These are phyloP conservation scores for Pseudogymnoascus sp. DNA, from an alignment of 2,329 filamentous ascomycete species.

Conservation along the genomic window DNA sequence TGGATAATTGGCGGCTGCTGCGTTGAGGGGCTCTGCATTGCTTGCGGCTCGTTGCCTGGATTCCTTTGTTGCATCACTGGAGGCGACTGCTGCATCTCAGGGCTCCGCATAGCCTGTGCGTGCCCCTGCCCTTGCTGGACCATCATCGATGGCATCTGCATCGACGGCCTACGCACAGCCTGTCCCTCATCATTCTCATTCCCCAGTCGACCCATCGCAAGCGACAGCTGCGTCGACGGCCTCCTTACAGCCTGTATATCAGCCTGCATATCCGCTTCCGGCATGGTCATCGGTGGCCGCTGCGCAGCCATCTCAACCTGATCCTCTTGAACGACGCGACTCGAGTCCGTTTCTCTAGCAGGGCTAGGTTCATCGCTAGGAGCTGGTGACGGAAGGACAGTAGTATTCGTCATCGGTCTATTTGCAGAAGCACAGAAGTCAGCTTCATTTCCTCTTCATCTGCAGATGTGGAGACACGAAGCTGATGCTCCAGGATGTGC, in stretches of 20 bases:
- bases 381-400: constrained; percentile 51
- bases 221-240: not conserved
- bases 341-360: constrained; percentile 14
- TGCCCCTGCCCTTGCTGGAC: not conserved
- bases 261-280: not conserved
- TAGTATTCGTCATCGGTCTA: constrained; percentile 17
- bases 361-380: constrained; percentile 53
- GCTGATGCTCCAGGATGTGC: too few species aligned
- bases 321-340: not conserved
- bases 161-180: not conserved
- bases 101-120: too few species aligned
- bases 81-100: not conserved
- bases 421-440: not conserved
- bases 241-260: not conserved
- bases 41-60: not conserved
- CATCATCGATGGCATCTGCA: not conserved
- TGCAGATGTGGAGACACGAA: too few species aligned
- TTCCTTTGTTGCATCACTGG: not conserved
- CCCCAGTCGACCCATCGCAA: not conserved
- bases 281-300: not conserved
- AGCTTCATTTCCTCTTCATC: not conserved
- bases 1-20: not conserved
- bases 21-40: not conserved
- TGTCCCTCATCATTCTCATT: not conserved
- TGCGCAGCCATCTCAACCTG: not conserved